Conservation (phyloP, 257 asterid species). For the Avicennia marina region DNA sequence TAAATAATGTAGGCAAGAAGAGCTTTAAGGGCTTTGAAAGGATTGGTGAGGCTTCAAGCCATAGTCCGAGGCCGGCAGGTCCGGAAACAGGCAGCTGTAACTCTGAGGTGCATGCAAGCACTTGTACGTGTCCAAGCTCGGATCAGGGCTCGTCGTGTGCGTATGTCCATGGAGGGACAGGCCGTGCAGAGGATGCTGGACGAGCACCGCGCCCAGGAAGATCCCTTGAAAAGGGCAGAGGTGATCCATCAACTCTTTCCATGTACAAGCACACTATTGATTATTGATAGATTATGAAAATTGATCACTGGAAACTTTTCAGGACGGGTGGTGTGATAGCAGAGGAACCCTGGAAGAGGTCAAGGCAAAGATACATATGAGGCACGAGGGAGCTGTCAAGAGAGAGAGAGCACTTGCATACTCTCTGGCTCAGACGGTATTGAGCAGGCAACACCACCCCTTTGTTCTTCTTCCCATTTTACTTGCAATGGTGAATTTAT, state of each 20-base stretch:
- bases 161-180: slow-evolving; percentile 86
- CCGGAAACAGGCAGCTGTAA: slow-evolving; percentile 90
- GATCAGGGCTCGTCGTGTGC: slow-evolving; percentile 80
- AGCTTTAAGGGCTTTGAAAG: slow-evolving; percentile 87
- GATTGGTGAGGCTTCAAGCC: slow-evolving; percentile 95
- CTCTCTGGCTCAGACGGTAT: slow-evolving; percentile 76
- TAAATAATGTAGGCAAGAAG: slow-evolving; percentile 99
- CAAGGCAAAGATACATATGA: slow-evolving; percentile 78
- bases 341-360: slow-evolving; percentile 77
- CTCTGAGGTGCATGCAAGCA: slow-evolving; percentile 97
- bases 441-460: too few relatives aligned
- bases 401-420: slow-evolving; percentile 93
- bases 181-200: slow-evolving; percentile 78
- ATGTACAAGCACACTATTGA: too few relatives aligned
- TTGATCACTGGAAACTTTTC: neutral
- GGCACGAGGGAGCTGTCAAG: slow-evolving; percentile 88
- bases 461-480: too few relatives aligned
- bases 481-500: too few relatives aligned
- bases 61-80: slow-evolving; percentile 90
- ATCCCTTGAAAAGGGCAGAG: neutral
- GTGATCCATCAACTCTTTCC: neutral
- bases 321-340: slow-evolving; percentile 97
- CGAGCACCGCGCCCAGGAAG: slow-evolving; percentile 24
- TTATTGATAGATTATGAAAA: too few relatives aligned
- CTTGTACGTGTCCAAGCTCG: slow-evolving; percentile 95